A percentile compares a stretch with the other conserved stretches of the same genome.
phyloP scores from a whole-genome alignment of 371 early-diverging fungal genomes.

The Mortierella sp. region DNA sequence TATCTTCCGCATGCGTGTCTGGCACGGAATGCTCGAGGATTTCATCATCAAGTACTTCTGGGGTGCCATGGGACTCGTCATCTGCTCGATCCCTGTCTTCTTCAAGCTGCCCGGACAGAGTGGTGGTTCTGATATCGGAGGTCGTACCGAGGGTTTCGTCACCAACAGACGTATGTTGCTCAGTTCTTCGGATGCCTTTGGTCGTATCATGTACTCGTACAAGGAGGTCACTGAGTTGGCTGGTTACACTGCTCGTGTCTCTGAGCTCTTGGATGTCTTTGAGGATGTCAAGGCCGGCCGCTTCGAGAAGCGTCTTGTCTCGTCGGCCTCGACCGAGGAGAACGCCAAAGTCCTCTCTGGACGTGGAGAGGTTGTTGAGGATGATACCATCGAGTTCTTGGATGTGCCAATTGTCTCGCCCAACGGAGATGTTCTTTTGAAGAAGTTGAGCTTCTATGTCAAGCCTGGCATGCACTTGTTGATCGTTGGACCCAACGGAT shows the following conservation, averaged over 20 bases:
- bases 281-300: slow-evolving; percentile 84
- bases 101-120: slow-evolving; percentile 69
- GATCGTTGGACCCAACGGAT: slow-evolving; percentile 98
- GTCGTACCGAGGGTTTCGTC: slow-evolving; percentile 83
- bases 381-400: slow-evolving; percentile 87
- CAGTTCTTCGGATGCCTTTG: slow-evolving; percentile 90
- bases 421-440: slow-evolving; percentile 96
- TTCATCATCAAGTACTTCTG: slow-evolving; percentile 95
- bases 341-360: slow-evolving; percentile 72
- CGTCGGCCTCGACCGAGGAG: slow-evolving; percentile 69
- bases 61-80: slow-evolving; percentile 93
- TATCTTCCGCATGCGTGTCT: slow-evolving; percentile 82
- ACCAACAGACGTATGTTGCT: slow-evolving; percentile 90
- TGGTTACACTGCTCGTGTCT: slow-evolving; percentile 91
- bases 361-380: slow-evolving; percentile 78
- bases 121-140: slow-evolving; percentile 62
- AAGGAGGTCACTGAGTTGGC: slow-evolving; percentile 92
- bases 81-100: slow-evolving; percentile 94
- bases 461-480: slow-evolving; percentile 92
- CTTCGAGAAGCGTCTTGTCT: slow-evolving; percentile 76
- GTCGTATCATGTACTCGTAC: slow-evolving; percentile 93
- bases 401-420: slow-evolving; percentile 96
- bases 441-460: slow-evolving; percentile 88
- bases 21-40: slow-evolving; percentile 91
- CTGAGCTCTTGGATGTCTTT: slow-evolving; percentile 84